Evolutionary conservation across 805 yeast species (phyloP).

Genomic region (Lachancea sp.): DNA sequence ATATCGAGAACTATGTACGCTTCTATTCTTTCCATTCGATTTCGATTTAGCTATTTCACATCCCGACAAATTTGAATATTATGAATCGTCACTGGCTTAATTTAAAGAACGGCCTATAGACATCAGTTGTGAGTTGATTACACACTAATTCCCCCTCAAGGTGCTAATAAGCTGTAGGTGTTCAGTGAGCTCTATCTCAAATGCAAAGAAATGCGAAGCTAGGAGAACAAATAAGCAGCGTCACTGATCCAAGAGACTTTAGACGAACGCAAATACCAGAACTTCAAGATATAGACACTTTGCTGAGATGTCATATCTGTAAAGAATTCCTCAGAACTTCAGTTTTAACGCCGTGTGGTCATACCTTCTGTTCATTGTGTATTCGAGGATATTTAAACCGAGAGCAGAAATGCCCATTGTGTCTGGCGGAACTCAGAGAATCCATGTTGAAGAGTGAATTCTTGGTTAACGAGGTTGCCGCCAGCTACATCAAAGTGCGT

Average conservation of each 20-base stretch:
- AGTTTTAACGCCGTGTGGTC: conserved; percentile 77
- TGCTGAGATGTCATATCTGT: conserved; percentile 80
- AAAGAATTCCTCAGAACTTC: conserved; percentile 78
- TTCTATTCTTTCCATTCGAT: too few relatives aligned
- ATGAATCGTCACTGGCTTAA: too few relatives aligned
- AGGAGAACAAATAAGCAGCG: conserved; percentile 12
- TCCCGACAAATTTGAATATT: too few relatives aligned
- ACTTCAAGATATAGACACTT: conserved; percentile 56
- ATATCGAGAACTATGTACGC: too few relatives aligned
- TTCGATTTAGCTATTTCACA: too few relatives aligned
- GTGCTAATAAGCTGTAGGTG: too few relatives aligned
- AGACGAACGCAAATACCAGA: conserved; percentile 45
- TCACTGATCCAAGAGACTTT: conserved; percentile 75
- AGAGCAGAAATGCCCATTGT: conserved; percentile 67
- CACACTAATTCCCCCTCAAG: too few relatives aligned
- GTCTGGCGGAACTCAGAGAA: conserved; percentile 64
- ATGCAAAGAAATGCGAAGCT: conserved; percentile 4
- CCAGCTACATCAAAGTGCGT: conserved; percentile 44
- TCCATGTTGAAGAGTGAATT: conserved; percentile 61
- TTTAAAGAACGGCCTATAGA: too few relatives aligned
- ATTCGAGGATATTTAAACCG: conserved; percentile 62
- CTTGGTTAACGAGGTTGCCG: conserved; percentile 63
- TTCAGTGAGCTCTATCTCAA: too few relatives aligned
- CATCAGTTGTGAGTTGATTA: too few relatives aligned
- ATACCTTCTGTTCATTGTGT: conserved; percentile 84